Evolutionary conservation across 164 flowering plant genomes (phyloP).

Genomic region (Stephania yunnanensis): DNA sequence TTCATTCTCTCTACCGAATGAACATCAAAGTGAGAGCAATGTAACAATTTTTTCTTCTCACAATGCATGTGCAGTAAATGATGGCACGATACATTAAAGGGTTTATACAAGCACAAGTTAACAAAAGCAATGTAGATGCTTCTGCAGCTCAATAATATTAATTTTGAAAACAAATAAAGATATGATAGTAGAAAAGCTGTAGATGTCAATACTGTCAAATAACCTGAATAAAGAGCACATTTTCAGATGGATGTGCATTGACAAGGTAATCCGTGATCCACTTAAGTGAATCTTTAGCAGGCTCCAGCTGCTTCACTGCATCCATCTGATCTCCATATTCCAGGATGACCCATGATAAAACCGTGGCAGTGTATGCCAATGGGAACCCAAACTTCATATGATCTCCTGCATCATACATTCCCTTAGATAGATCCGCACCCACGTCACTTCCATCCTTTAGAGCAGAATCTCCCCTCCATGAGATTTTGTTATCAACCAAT

Average conservation of each 20-base stretch:
- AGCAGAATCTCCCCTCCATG: constrained; percentile 88
- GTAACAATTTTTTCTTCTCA: not conserved
- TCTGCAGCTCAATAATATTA: not conserved
- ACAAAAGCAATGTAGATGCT: not conserved
- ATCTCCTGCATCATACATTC: constrained; percentile 98
- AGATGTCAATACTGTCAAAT: not conserved
- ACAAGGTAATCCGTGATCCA: constrained; percentile 93
- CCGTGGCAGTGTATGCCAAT: constrained; percentile 90
- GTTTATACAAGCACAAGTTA: not conserved
- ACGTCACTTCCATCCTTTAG: constrained; percentile 60
- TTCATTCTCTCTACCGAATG: not conserved
- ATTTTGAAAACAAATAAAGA: not conserved
- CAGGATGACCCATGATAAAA: constrained; percentile 86
- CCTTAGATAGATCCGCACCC: constrained; percentile 77
- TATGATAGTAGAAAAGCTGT: not conserved
- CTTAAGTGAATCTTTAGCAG: constrained; percentile 71
- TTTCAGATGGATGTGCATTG: constrained; percentile 61
- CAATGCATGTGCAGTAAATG: not conserved
- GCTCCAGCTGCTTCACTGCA: constrained; percentile 54
- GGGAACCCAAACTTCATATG: constrained; percentile 93
- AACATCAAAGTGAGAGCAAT: not conserved
- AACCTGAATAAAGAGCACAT: constrained; percentile 89
- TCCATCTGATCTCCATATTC: constrained; percentile 97
- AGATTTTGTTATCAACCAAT: constrained; percentile 50
- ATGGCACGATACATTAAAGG: not conserved